phyloP scores from a whole-genome alignment of 768 basidiomycete species.

The Russula sp. region DNA sequence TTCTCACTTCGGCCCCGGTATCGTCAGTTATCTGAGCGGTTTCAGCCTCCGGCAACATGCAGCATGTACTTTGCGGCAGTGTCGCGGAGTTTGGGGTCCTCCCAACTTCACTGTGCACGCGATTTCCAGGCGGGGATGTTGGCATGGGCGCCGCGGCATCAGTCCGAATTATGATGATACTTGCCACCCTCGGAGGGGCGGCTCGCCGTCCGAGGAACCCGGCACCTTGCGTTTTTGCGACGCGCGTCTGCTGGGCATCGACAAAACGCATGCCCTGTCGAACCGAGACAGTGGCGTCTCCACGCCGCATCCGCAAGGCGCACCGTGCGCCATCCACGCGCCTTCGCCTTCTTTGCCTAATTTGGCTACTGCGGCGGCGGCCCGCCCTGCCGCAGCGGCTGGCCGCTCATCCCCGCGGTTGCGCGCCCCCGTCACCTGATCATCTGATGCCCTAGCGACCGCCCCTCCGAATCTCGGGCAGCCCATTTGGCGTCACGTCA shows the following conservation, averaged over 20 bases:
- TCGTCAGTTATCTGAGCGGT: neutral
- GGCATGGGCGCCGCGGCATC: slow-evolving; percentile 18
- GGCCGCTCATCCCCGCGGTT: slow-evolving; percentile 9
- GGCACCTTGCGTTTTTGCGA: slow-evolving; percentile 20
- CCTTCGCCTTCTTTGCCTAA: slow-evolving; percentile 13
- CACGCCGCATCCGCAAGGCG: slow-evolving; percentile 21
- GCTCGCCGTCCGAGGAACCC: slow-evolving; percentile 16
- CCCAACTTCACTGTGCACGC: slow-evolving; percentile 5
- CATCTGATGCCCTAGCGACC: slow-evolving; percentile 15
- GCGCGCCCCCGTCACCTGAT: slow-evolving; percentile 12
- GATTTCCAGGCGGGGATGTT: slow-evolving; percentile 18
- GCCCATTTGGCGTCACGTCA: slow-evolving; percentile 12
- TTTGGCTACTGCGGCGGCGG: slow-evolving; percentile 17
- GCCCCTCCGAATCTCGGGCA: slow-evolving; percentile 11
- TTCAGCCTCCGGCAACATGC: slow-evolving; percentile 1
- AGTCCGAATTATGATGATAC: slow-evolving; percentile 9
- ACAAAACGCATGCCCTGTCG: slow-evolving; percentile 17
- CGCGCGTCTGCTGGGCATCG: slow-evolving; percentile 14
- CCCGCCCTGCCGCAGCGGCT: slow-evolving; percentile 18
- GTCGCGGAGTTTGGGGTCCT: slow-evolving; percentile 21
- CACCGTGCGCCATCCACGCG: slow-evolving; percentile 20
- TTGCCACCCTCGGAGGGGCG: slow-evolving; percentile 18
- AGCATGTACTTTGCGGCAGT: slow-evolving; percentile 8
- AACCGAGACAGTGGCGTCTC: slow-evolving; percentile 17
- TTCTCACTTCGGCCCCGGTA: slow-evolving; percentile 6